Evolutionary conservation across 1,284 basidiomycete genomes (phyloP), one percentile per base, ranked within the genome.

Genomic region (Boletus sp.): DNA sequence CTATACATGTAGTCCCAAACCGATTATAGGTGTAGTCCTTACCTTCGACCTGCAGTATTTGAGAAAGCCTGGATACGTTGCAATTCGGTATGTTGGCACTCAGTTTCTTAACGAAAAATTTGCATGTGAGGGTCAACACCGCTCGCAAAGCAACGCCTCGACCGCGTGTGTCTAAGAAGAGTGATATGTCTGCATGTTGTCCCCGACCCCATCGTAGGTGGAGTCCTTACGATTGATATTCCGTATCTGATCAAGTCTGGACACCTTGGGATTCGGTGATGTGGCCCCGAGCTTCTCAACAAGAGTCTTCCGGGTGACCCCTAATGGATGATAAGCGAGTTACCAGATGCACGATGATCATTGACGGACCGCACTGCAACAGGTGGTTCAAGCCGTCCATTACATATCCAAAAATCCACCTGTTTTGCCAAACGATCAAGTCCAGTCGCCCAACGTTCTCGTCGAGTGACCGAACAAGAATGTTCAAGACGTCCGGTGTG

Each of bases 361-460:
- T 0, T 10, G n/a, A 50, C 55, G 26, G 9, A 66, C 61, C 48
- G 10, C 48, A 62, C 12, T 53, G 44, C 44, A 62, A 23, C 4
- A 67, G n/a, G 35, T 48, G 55, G 3, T n/a, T 42, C 34, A 62
- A n/a, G 3, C 56, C 52, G 2, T 62, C 50, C 60, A 65, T 62
- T 6, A 43, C 56, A 12, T 52, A 51, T 13, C 42, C 54, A 32
- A 63, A 64, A 41, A 47, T 52, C 4, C 13, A 34, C 19, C 5
- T 33, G 1, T 26, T 39, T 14, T 41, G 14, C 1, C 0, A 6
- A 20, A 60, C 2, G 2, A 53, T 51, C 2, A 0, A 13, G 34
- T 66, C 60, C 1, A 26, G 41, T 14, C 40, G 14, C 1, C 0
- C 6, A 20, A 60, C 2, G 2, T 52, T 52, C 2, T 0, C 14